These are phyloP conservation scores for Sporisorium scitamineum DNA, from an alignment of 1,284 basidiomycete genomes.

Conservation along the genomic window DNA sequence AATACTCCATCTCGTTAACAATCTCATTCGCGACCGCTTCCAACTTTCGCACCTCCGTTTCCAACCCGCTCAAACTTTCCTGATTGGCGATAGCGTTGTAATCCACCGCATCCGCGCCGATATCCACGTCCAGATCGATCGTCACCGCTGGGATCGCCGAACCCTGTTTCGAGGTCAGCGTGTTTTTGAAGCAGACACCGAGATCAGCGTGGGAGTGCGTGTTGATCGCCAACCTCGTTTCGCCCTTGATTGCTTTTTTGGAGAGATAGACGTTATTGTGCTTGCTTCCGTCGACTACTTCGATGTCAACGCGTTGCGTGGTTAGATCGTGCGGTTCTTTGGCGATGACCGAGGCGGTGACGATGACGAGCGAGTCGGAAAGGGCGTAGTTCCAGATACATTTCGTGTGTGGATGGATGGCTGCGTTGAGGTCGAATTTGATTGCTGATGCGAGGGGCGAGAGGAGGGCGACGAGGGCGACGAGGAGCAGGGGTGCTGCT, in stretches of 20 bases:
- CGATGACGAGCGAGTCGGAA: conserved; percentile 72
- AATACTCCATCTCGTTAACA: conserved; percentile 90
- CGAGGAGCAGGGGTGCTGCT: conserved; percentile 12
- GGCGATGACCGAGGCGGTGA: conserved; percentile 88
- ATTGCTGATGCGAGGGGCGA: conserved; percentile 39
- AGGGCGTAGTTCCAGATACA: conserved; percentile 69
- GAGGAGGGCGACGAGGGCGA: conserved; percentile 14
- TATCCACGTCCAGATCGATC: conserved; percentile 93
- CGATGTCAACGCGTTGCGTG: conserved; percentile 78
- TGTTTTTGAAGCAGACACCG: conserved; percentile 91
- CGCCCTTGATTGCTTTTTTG: conserved; percentile 87
- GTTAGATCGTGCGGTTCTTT: conserved; percentile 41
- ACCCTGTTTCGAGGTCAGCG: not conserved
- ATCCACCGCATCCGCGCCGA: conserved; percentile 97
- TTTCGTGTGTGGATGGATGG: conserved; percentile 48
- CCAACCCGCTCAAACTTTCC: conserved; percentile 92
- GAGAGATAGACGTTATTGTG: conserved; percentile 90
- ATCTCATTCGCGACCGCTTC: conserved; percentile 95
- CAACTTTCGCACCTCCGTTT: conserved; percentile 97
- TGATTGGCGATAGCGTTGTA: conserved; percentile 99
- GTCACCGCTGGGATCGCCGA: conserved; percentile 11
- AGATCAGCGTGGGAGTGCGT: conserved; percentile 93
- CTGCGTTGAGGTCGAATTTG: conserved; percentile 64
- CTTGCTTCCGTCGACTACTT: conserved; percentile 89
- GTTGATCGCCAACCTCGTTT: conserved; percentile 93